Evolutionary conservation across 1,284 basidiomycete genomes (phyloP).

Genomic region (Tylopilus sp.): DNA sequence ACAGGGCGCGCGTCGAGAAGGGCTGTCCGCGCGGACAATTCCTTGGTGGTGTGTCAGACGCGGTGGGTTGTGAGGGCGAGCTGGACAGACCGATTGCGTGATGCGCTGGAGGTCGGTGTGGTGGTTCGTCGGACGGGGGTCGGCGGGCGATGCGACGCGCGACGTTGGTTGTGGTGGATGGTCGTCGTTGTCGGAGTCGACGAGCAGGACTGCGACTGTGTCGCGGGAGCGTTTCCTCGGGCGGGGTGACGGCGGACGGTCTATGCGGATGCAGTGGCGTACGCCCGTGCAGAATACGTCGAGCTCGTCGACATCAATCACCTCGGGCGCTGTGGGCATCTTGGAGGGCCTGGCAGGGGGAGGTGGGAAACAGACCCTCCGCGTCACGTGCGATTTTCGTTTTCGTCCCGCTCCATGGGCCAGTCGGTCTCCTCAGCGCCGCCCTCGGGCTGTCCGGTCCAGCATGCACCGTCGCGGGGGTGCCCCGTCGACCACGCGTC

Average conservation of each 20-base stretch:
- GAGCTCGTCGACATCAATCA: conserved; percentile 30
- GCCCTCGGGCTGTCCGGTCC: conserved; percentile 24
- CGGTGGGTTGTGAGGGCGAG: neutral
- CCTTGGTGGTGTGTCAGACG: conserved; percentile 22
- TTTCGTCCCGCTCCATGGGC: conserved; percentile 22
- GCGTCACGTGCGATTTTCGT: conserved; percentile 24
- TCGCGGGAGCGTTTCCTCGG: conserved; percentile 11
- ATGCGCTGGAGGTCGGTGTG: conserved; percentile 27
- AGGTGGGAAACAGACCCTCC: conserved; percentile 5
- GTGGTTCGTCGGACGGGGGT: neutral
- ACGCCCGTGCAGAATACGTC: conserved; percentile 25
- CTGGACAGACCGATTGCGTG: conserved; percentile 23
- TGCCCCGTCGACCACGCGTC: conserved; percentile 52
- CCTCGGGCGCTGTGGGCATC: conserved; percentile 10
- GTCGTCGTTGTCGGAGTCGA: conserved; percentile 24
- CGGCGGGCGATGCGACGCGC: conserved; percentile 14
- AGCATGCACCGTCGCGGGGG: conserved; percentile 15
- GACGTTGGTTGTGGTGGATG: neutral
- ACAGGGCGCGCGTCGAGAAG: conserved; percentile 7
- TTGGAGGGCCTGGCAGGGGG: neutral
- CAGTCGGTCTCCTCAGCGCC: conserved; percentile 28
- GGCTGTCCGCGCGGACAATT: conserved; percentile 20
- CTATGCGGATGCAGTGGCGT: conserved; percentile 16
- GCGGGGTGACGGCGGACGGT: conserved; percentile 14
- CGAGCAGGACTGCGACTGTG: conserved; percentile 14